Evolutionary conservation across 2,329 filamentous ascomycete species (phyloP).

Genomic region (Fusarium succisae): DNA sequence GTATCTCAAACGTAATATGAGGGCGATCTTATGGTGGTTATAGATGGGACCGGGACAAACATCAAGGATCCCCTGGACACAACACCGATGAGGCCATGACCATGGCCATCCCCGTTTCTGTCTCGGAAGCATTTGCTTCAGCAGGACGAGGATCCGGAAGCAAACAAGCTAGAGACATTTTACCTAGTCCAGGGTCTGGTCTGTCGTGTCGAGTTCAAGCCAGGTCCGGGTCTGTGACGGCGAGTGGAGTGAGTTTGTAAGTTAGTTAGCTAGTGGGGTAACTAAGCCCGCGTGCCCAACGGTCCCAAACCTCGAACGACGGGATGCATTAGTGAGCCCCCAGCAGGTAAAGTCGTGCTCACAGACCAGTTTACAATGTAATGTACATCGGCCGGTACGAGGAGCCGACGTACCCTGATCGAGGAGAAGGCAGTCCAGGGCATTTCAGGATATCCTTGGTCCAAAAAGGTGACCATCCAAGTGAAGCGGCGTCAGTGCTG

Average conservation of each 20-base stretch:
- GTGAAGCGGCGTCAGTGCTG: not conserved
- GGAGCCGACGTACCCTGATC: conserved; percentile 37
- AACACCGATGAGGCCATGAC: conserved; percentile 25
- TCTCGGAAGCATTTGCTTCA: conserved; percentile 36
- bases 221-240: conserved; percentile 38
- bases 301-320: conserved; percentile 35
- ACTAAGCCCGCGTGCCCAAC: conserved; percentile 22
- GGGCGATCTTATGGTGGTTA: conserved; percentile 27
- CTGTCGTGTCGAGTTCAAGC: conserved; percentile 31
- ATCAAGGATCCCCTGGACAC: conserved; percentile 25
- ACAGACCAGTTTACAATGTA: conserved; percentile 14
- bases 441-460: not conserved
- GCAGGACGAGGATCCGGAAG: conserved; percentile 29
- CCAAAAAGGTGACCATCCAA: not conserved
- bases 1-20: conserved; percentile 7
- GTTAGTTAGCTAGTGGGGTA: conserved; percentile 22
- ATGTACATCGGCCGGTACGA: conserved; percentile 25
- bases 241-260: conserved; percentile 29
- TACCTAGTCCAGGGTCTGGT: conserved; percentile 30
- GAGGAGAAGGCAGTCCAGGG: not conserved
- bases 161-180: conserved; percentile 34
- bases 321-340: conserved; percentile 15
- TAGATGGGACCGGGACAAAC: conserved; percentile 18
- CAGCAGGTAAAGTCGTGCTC: not conserved
- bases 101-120: conserved; percentile 30